These are phyloP conservation scores for Abelmoschus esculentus DNA, from an alignment of 345 rosid species.

Conservation along the genomic window DNA sequence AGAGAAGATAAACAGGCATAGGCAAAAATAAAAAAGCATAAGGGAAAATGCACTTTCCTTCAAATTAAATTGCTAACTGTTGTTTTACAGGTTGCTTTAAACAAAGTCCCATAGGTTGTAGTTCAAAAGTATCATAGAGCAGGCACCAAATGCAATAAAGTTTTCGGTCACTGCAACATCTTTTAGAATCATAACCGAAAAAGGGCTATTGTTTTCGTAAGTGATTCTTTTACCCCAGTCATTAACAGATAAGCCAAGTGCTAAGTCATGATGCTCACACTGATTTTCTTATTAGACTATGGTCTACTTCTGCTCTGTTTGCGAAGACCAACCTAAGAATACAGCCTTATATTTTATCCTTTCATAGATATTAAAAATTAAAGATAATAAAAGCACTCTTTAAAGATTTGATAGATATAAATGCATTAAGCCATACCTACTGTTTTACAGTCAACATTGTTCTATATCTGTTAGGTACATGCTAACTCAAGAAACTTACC, in stretches of 20 bases:
- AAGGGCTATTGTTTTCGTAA: neutral
- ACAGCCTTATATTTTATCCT: neutral
- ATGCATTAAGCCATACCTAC: neutral
- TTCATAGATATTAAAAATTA: neutral
- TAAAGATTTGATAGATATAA: neutral
- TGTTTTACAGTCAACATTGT: neutral
- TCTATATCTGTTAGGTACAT: neutral
- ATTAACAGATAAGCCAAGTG: neutral
- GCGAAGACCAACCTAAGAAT: neutral
- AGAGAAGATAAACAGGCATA: neutral
- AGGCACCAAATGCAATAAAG: neutral
- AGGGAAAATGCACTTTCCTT: neutral
- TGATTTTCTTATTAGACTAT: neutral
- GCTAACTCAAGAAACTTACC: conserved; percentile 34
- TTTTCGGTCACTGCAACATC: neutral
- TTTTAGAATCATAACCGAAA: neutral
- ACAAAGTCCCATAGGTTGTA: neutral
- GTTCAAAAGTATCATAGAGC: neutral
- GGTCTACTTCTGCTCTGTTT: neutral
- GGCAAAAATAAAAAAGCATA: neutral
- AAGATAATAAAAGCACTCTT: conserved; percentile 1
- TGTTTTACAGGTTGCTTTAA: neutral
- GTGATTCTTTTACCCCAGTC: neutral
- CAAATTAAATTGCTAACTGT: neutral
- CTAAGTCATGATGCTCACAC: neutral